Evolutionary conservation across 139 green algal species (phyloP).

Genomic region (Yamagishiella unicocca): DNA sequence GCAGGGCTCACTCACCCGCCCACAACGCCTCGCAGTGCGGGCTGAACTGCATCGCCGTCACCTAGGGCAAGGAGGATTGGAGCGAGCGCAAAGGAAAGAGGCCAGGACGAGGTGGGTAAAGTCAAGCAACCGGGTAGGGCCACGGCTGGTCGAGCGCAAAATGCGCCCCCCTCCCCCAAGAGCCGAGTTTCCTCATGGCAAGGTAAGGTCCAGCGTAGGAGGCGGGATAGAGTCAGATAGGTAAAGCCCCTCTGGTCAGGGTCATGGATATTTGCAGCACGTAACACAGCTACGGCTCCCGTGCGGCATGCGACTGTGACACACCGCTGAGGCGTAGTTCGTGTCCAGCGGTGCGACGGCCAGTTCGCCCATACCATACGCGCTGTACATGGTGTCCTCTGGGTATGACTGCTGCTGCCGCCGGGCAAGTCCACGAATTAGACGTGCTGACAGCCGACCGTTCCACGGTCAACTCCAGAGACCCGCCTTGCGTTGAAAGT

Average conservation of each 20-base stretch:
- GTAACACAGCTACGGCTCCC: no score
- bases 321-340: conserved; percentile 47
- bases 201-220: no score
- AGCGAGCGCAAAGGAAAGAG: background rate
- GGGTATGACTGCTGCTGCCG: background rate
- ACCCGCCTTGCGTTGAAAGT: background rate
- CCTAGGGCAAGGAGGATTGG: conserved; percentile 33
- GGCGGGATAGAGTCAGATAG: no score
- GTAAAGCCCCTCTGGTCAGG: no score
- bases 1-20: conserved; percentile 55
- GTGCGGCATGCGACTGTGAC: background rate
- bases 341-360: conserved; percentile 50
- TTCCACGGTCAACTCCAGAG: background rate
- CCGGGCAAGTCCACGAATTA: background rate
- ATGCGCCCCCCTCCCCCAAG: no score
- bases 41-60: conserved; percentile 57
- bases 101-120: background rate
- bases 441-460: background rate
- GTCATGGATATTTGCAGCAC: no score
- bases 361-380: conserved; percentile 49
- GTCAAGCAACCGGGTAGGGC: no score
- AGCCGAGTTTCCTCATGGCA: no score
- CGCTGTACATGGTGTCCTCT: conserved; percentile 19
- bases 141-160: no score
- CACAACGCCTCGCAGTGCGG: conserved; percentile 58